phyloP scores from a whole-genome alignment of 106 monocot species.

The Allium sativum region DNA sequence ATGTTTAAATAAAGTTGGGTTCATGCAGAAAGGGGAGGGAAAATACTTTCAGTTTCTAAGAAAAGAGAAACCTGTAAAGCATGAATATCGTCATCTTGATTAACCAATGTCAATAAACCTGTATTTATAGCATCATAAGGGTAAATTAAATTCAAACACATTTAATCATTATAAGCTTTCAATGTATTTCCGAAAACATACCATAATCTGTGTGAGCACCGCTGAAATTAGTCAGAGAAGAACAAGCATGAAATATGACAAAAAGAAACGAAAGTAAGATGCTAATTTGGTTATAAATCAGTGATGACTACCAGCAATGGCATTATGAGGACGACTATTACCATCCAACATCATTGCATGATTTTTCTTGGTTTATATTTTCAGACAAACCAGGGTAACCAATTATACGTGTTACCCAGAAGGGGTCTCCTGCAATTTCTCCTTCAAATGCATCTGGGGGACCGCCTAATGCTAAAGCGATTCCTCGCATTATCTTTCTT shows the following conservation, averaged over 20 bases:
- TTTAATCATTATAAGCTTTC: too few relatives aligned
- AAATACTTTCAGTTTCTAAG: too few relatives aligned
- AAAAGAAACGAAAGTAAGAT: background rate
- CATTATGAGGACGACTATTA: slow-evolving; percentile 25
- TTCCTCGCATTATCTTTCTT: slow-evolving; percentile 90
- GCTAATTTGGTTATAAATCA: background rate
- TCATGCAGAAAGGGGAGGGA: too few relatives aligned
- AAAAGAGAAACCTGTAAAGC: slow-evolving; percentile 76
- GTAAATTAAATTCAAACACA: too few relatives aligned
- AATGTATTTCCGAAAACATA: too few relatives aligned
- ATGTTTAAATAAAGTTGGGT: too few relatives aligned
- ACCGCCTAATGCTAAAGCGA: slow-evolving; percentile 82
- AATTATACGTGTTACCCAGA: slow-evolving; percentile 80
- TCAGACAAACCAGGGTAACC: slow-evolving; percentile 66
- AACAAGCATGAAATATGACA: slow-evolving; percentile 8
- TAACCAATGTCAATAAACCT: slow-evolving; percentile 92
- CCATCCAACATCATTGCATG: slow-evolving; percentile 71
- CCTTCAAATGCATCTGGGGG: slow-evolving; percentile 74
- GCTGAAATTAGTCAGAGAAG: slow-evolving; percentile 35
- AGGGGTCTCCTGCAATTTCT: slow-evolving; percentile 62
- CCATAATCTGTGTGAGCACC: slow-evolving; percentile 99
- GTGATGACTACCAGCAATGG: background rate
- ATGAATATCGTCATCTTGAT: slow-evolving; percentile 68
- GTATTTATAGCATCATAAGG: too few relatives aligned
- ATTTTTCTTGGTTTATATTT: slow-evolving; percentile 12